Conservation (phyloP, 192 early-diverging fungal species). For the Kappamyces sp. region DNA sequence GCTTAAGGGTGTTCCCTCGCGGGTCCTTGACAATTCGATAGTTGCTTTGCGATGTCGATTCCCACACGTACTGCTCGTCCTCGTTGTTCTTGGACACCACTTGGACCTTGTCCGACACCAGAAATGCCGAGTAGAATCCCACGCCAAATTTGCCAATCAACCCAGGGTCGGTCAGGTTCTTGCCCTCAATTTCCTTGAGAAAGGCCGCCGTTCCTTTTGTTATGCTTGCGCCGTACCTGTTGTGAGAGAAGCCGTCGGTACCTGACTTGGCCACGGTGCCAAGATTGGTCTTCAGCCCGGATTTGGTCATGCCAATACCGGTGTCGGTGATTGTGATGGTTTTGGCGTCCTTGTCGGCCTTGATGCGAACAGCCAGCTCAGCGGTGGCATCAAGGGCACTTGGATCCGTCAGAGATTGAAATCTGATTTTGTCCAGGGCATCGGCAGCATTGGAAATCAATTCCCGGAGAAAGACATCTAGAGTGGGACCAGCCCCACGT, state of each 20-base stretch:
- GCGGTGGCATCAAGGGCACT: slow-evolving; percentile 50
- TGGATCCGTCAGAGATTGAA: slow-evolving; percentile 68
- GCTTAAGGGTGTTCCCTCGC: slow-evolving; percentile 79
- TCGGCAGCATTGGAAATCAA: slow-evolving; percentile 95
- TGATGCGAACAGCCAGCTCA: slow-evolving; percentile 79
- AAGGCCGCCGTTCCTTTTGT: slow-evolving; percentile 79
- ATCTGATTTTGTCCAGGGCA: slow-evolving; percentile 91
- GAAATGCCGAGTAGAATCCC: slow-evolving; percentile 96
- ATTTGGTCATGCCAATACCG: slow-evolving; percentile 92
- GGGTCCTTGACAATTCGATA: slow-evolving; percentile 90
- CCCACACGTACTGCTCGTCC: slow-evolving; percentile 88
- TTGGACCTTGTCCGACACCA: slow-evolving; percentile 87
- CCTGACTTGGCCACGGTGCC: slow-evolving; percentile 89
- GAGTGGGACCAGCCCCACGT: slow-evolving; percentile 12
- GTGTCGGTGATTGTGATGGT: slow-evolving; percentile 83
- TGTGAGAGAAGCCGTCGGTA: neutral
- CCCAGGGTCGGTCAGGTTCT: slow-evolving; percentile 37
- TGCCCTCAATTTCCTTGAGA: slow-evolving; percentile 71
- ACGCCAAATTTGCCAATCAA: slow-evolving; percentile 99
- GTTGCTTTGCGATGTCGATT: slow-evolving; percentile 80
- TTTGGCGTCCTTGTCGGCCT: slow-evolving; percentile 64
- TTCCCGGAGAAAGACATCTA: slow-evolving; percentile 95
- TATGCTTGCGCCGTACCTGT: neutral
- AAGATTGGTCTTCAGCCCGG: slow-evolving; percentile 82
- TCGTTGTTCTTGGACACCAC: slow-evolving; percentile 88